Evolutionary conservation across 2,329 filamentous ascomycete species (phyloP), one percentile per base, ranked within the genome.

Genomic region (Ophiostoma ips): DNA sequence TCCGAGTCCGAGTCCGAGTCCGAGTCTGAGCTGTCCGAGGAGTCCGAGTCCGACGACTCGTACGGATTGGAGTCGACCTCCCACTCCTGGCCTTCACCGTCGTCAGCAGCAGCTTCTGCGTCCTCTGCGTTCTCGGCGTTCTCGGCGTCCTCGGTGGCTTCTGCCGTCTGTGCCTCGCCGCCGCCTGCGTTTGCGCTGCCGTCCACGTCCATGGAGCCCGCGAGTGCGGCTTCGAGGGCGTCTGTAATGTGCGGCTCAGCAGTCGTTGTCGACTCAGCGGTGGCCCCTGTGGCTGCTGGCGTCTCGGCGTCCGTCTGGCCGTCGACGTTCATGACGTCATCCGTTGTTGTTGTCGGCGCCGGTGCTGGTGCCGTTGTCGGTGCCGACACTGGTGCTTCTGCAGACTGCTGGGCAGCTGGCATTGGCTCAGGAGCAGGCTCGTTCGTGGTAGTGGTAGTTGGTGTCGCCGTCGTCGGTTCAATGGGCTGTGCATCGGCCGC

Each of bases 41-140:
- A 43, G 40, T 48, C 40, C 16, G 52, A 52, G 28, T 47, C 46
- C 18, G 43, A 85, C 6, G 82, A 85, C 59, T 81, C 78, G 60
- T 84, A 84, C 0, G 84, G 84, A 0, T 83, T 86, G 1, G 84
- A 88, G 59, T 90, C 85, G 8, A 74, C 69, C 61, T 94, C 87
- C 86, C 87, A 96, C 64, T 95, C 89, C 11, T 48, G 46, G 31
- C 31, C 28, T 18, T 30, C 33, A 16, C 28, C 8, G 24, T 35
- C 12, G 34, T 21, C 48, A n/a, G n/a, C n/a, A n/a, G n/a, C n/a
- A n/a, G n/a, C n/a, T 16, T 28, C 21, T 19, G 18, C 16, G 21
- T 8, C 43, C 8, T 41, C 49, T 38, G 33, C 18, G 12, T 8
- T n/a, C 9, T 48, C 21, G 16, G 48, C 19, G 1, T 24, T 30